phyloP scores from a whole-genome alignment of 208 protist species.

The Trypanosoma lewisi region DNA sequence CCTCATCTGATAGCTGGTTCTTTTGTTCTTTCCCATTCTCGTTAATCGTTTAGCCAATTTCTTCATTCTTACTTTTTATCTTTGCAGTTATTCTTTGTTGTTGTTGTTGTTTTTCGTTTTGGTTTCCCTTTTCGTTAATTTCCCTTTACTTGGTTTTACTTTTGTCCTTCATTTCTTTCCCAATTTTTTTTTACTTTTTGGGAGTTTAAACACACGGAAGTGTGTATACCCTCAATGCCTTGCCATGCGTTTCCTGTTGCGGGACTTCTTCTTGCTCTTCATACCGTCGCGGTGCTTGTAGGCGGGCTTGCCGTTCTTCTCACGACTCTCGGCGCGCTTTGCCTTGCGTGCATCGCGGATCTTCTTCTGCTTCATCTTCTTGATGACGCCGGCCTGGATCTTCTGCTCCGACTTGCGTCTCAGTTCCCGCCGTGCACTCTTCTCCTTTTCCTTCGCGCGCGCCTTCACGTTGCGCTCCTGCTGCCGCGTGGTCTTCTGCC shows the following conservation, averaged over 20 bases:
- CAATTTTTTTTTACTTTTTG: background rate
- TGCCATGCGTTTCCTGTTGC: constrained; percentile 56
- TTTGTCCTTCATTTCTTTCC: background rate
- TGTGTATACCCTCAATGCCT: constrained; percentile 45
- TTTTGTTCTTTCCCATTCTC: background rate
- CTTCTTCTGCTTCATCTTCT: constrained; percentile 88
- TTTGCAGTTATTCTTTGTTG: no score
- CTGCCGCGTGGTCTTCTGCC: constrained; percentile 51
- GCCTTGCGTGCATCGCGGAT: constrained; percentile 65
- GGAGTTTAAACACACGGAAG: background rate
- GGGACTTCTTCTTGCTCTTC: constrained; percentile 71
- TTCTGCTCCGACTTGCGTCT: constrained; percentile 78
- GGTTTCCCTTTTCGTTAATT: background rate
- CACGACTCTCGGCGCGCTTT: constrained; percentile 58
- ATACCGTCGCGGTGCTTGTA: constrained; percentile 57
- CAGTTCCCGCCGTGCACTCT: constrained; percentile 49
- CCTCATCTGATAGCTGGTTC: background rate
- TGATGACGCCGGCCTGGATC: constrained; percentile 72
- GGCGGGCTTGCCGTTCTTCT: constrained; percentile 49
- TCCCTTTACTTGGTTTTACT: background rate
- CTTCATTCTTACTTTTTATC: no score
- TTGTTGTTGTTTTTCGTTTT: background rate
- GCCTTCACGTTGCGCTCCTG: constrained; percentile 55
- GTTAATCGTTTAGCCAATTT: background rate
- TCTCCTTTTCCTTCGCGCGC: constrained; percentile 50